Evolutionary conservation across 2,329 filamentous ascomycete genomes (phyloP), one percentile per base, ranked within the genome.

Genomic region (Microascus cirrosus): DNA sequence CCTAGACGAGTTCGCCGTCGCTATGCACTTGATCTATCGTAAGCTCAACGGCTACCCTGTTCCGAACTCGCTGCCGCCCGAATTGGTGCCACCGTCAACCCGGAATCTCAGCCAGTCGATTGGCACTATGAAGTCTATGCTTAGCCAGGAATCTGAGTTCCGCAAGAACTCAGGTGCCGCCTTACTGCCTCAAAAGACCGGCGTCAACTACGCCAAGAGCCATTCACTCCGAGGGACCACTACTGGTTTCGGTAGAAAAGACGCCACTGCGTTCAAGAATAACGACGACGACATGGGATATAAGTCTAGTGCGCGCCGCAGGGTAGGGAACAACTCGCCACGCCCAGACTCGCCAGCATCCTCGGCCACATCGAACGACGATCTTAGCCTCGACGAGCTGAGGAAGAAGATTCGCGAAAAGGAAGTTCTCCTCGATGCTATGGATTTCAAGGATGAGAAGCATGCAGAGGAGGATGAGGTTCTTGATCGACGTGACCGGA

Each of bases 1-100:
- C 66, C 83, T 97, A 66, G 94, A 99, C 69, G 94, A 99, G 68
- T 99, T 99, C 68, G 92, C 94, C 10, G 93, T 99, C 56, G 91
- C 92, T 11, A 99, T 99, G 94, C 94, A 99, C 79, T 76, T 99
- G 73, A 99, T 99, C 66, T 99, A 99, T 74, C 83, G 94, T 65
- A 96, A 95, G 69, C 80, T 99, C 57, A 97, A 99, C 66, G 93
- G 93, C 39, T 97, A 97, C 67, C 92, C 93, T 1, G 80, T 97
- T 35, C 94, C 94, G 18, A 89, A 85, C 66, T 86, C 87, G 52
- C 79, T 99, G 12, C 94, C 94, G 10, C 84, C 94, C 0, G 94
- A 99, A 75, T 82, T 99, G 60, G 86, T 97, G 7, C 94, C 94
- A 24, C 94, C 94, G 1, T 97, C 94, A 1, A 96, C 93, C 12